A percentile compares a stretch with the other conserved stretches of the same genome.
phyloP scores from a whole-genome alignment of 1,284 basidiomycete species.

The Mrakiaceae sp. region DNA sequence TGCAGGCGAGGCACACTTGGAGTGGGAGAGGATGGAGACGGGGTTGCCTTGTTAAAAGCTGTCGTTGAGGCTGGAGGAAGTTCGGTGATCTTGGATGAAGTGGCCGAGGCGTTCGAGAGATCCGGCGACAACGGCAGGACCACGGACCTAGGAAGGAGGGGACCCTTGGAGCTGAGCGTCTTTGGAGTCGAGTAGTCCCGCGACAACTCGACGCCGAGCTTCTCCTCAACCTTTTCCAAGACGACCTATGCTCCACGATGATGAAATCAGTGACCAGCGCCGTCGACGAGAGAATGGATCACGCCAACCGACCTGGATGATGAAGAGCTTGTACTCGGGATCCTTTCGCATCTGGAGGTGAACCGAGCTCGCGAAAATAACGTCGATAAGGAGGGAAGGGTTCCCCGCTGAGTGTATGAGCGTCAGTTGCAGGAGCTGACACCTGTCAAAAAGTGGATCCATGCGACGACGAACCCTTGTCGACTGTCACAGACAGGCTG shows the following conservation, averaged over 20 bases:
- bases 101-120: neutral
- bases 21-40: neutral
- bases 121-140: constrained; percentile 1
- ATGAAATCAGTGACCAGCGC: neutral
- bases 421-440: neutral
- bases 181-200: constrained; percentile 14
- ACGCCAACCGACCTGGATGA: constrained; percentile 7
- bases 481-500: constrained; percentile 8
- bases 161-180: constrained; percentile 12
- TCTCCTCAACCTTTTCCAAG: constrained; percentile 11
- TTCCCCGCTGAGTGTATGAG: constrained; percentile 1
- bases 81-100: neutral
- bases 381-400: constrained; percentile 13
- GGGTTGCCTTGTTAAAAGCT: neutral
- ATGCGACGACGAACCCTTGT: constrained; percentile 8
- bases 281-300: neutral
- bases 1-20: neutral
- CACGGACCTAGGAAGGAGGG: constrained; percentile 13
- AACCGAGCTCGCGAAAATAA: constrained; percentile 1
- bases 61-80: neutral
- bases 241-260: neutral
- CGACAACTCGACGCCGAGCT: constrained; percentile 8
- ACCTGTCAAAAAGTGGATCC: neutral
- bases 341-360: neutral
- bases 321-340: constrained; percentile 10